Conservation (phyloP, 805 yeast genomes). For the Citeromyces matritensis region DNA sequence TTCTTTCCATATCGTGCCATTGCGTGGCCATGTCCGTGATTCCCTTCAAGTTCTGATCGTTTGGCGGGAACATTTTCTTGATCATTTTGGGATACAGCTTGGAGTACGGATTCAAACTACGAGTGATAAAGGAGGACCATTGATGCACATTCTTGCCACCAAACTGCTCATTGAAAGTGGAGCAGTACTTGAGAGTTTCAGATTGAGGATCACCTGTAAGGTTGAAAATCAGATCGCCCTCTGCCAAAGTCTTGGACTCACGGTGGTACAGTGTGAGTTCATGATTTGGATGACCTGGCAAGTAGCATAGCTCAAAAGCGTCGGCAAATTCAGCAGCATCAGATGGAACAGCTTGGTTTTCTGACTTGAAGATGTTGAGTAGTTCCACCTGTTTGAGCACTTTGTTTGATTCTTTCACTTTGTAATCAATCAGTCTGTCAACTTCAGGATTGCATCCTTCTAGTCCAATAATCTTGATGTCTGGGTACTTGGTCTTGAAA, state of each 20-base stretch:
- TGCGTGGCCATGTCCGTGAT: conserved; percentile 15
- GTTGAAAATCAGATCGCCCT: conserved; percentile 49
- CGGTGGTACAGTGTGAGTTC: conserved; percentile 40
- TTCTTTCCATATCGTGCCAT: conserved; percentile 28
- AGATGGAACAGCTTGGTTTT: conserved; percentile 13
- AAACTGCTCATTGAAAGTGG: conserved; percentile 27
- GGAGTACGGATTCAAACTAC: conserved; percentile 24
- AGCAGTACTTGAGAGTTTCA: conserved; percentile 28
- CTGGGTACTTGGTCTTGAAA: conserved; percentile 33
- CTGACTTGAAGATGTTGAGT: conserved; percentile 13
- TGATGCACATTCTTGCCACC: conserved; percentile 8
- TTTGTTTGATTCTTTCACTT: conserved; percentile 17
- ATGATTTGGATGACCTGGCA: conserved; percentile 42
- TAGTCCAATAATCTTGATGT: conserved; percentile 37
- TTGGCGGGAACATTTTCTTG: conserved; percentile 10
- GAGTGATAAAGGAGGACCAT: conserved; percentile 17
- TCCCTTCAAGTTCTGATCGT: conserved; percentile 4
- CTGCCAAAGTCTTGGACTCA: conserved; percentile 29
- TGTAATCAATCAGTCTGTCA: conserved; percentile 21
- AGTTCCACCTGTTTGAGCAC: conserved; percentile 14
- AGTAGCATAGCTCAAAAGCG: conserved; percentile 36
- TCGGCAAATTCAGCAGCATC: conserved; percentile 15
- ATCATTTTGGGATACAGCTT: conserved; percentile 17
- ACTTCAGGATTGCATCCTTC: conserved; percentile 21
- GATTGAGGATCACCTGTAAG: conserved; percentile 8